A percentile compares a stretch with the other conserved stretches of the same genome.
Evolutionary conservation across 1,139 yeast species (phyloP).

Genomic region (Yamadazyma diddensiae): DNA sequence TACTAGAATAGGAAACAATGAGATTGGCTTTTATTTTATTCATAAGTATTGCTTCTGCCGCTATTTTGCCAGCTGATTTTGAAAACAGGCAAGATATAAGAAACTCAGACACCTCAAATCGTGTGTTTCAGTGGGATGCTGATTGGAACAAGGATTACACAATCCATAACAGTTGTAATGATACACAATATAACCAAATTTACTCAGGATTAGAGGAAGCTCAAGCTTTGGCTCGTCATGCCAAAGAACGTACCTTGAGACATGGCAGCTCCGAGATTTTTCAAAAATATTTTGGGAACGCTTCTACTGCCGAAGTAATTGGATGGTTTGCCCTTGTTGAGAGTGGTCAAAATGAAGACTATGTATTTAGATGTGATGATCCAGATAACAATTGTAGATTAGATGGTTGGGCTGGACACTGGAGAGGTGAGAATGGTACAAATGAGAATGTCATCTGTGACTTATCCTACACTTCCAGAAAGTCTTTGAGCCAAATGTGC

Average conservation of each 20-base stretch:
- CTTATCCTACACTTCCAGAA: conserved; percentile 17
- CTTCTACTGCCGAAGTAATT: conserved; percentile 27
- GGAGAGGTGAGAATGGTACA: conserved; percentile 31
- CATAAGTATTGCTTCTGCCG: not conserved
- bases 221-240: conserved; percentile 20
- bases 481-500: conserved; percentile 19
- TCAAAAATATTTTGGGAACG: conserved; percentile 27
- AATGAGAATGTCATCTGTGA: conserved; percentile 27
- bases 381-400: conserved; percentile 28
- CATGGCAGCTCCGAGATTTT: conserved; percentile 22
- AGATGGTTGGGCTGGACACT: conserved; percentile 35
- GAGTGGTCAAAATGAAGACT: conserved; percentile 24
- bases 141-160: conserved; percentile 16
- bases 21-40: not conserved
- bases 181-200: conserved; percentile 19
- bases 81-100: no score
- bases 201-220: conserved; percentile 17
- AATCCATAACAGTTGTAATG: conserved; percentile 21
- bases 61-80: not conserved
- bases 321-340: conserved; percentile 28
- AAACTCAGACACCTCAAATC: no score
- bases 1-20: not conserved
- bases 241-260: conserved; percentile 23
- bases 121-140: conserved; percentile 17
- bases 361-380: conserved; percentile 33